phyloP scores from a whole-genome alignment of 1,139 yeast species.

The Zygosaccharomyces sapae region DNA sequence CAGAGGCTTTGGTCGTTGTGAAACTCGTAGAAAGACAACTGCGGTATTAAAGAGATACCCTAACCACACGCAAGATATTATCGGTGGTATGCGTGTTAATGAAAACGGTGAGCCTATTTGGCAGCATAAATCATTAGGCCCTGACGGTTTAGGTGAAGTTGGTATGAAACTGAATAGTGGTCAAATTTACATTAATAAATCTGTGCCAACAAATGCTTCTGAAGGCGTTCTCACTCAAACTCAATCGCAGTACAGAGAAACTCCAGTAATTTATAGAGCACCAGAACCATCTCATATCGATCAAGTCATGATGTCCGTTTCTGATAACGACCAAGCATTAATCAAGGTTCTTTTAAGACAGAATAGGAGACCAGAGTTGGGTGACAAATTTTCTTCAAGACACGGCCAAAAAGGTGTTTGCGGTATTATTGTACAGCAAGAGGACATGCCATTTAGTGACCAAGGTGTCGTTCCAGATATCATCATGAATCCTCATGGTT shows the following conservation, averaged over 20 bases:
- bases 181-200: constrained; percentile 88
- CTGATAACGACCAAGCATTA: constrained; percentile 91
- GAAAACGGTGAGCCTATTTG: constrained; percentile 74
- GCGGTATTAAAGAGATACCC: constrained; percentile 86
- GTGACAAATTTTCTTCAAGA: constrained; percentile 94
- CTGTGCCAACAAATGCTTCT: constrained; percentile 83
- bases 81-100: constrained; percentile 87
- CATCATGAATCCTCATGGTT: constrained; percentile 98
- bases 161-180: constrained; percentile 90
- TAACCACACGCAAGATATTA: constrained; percentile 85
- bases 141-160: constrained; percentile 96
- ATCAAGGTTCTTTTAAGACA: constrained; percentile 90
- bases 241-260: constrained; percentile 66
- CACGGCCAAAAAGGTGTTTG: constrained; percentile 99
- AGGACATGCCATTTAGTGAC: constrained; percentile 92
- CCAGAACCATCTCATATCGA: constrained; percentile 95
- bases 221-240: constrained; percentile 60
- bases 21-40: constrained; percentile 90
- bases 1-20: constrained; percentile 98
- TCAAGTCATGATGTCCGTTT: constrained; percentile 95
- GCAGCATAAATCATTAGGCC: constrained; percentile 83
- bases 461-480: constrained; percentile 89
- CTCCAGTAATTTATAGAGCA: constrained; percentile 87
- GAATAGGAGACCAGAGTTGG: constrained; percentile 95
- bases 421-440: constrained; percentile 95